Conservation (phyloP, 768 basidiomycete species). For the Tubosaeta brunneosetosa region DNA sequence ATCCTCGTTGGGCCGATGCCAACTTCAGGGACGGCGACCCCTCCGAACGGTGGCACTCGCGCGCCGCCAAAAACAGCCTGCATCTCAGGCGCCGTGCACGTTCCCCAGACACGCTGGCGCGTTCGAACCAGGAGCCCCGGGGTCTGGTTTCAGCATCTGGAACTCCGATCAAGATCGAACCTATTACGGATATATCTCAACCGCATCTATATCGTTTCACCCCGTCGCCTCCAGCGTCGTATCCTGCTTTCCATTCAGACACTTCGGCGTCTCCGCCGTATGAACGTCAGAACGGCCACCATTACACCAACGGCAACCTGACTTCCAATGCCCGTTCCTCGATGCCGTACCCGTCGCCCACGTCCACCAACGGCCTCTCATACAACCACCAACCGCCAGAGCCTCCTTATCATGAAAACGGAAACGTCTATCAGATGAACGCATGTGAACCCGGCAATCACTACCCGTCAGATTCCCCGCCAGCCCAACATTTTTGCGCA, state of each 20-base stretch:
- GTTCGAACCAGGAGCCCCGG: slow-evolving; percentile 34
- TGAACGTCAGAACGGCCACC: slow-evolving; percentile 33
- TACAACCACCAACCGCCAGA: slow-evolving; percentile 32
- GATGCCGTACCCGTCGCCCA: slow-evolving; percentile 33
- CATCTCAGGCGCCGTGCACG: slow-evolving; percentile 39
- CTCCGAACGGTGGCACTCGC: slow-evolving; percentile 82
- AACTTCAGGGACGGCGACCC: slow-evolving; percentile 77
- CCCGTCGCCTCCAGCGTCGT: slow-evolving; percentile 54
- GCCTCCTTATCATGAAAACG: slow-evolving; percentile 32
- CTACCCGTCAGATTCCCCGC: slow-evolving; percentile 28
- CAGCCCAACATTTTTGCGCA: slow-evolving; percentile 45
- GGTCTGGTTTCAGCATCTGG: slow-evolving; percentile 43
- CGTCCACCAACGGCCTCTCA: slow-evolving; percentile 31
- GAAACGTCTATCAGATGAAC: slow-evolving; percentile 34
- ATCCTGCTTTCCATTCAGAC: slow-evolving; percentile 49
- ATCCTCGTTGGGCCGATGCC: slow-evolving; percentile 81
- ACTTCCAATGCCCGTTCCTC: slow-evolving; percentile 25
- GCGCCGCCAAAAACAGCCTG: slow-evolving; percentile 64
- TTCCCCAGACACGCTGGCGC: slow-evolving; percentile 33
- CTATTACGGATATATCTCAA: slow-evolving; percentile 42
- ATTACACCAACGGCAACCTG: slow-evolving; percentile 29
- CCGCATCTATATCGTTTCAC: slow-evolving; percentile 67
- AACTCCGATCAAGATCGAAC: slow-evolving; percentile 68
- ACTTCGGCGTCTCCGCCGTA: slow-evolving; percentile 33
- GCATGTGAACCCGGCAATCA: slow-evolving; percentile 31